phyloP scores from a whole-genome alignment of 805 yeast genomes.

The Ogataea siamensis region DNA sequence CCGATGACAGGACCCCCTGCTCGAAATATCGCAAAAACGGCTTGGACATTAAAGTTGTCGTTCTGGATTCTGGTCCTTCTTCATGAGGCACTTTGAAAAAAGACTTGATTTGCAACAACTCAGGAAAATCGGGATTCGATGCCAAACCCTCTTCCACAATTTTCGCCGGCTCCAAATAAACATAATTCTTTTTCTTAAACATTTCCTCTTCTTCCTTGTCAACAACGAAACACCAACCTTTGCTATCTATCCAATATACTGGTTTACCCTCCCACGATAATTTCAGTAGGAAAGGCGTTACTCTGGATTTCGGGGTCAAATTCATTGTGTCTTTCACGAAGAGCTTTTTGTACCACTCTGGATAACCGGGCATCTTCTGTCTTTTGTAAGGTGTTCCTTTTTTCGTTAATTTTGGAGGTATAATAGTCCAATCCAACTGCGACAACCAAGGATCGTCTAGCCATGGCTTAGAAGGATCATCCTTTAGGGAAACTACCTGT shows the following conservation, averaged over 20 bases:
- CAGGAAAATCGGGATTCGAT: slow-evolving; percentile 5
- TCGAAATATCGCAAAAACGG: slow-evolving; percentile 71
- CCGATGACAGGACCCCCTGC: slow-evolving; percentile 67
- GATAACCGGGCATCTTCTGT: slow-evolving; percentile 85
- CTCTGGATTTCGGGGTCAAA: slow-evolving; percentile 68
- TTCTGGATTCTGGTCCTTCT: slow-evolving; percentile 70
- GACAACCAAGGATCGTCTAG: slow-evolving; percentile 81
- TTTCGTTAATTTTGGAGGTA: slow-evolving; percentile 60
- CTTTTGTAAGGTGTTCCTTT: slow-evolving; percentile 65
- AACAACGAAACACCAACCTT: slow-evolving; percentile 89
- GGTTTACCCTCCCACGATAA: slow-evolving; percentile 86
- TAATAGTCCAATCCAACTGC: slow-evolving; percentile 85
- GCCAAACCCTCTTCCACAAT: slow-evolving; percentile 16
- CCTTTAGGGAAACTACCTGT: slow-evolving; percentile 49
- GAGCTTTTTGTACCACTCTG: slow-evolving; percentile 84
- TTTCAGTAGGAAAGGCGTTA: slow-evolving; percentile 71
- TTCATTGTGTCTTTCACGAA: slow-evolving; percentile 42
- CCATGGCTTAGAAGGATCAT: slow-evolving; percentile 41
- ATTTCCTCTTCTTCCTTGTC: slow-evolving; percentile 38
- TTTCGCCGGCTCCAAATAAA: slow-evolving; percentile 17
- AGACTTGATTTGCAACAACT: slow-evolving; percentile 21
- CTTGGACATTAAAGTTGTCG: slow-evolving; percentile 77
- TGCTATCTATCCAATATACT: slow-evolving; percentile 68
- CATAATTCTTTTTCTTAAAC: slow-evolving; percentile 41
- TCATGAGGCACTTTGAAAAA: slow-evolving; percentile 83